Percentiles rank a stretch among this genome's conserved stretches.
Conservation (phyloP, 108 stramenopile species). For the Nitzschia sp. region DNA sequence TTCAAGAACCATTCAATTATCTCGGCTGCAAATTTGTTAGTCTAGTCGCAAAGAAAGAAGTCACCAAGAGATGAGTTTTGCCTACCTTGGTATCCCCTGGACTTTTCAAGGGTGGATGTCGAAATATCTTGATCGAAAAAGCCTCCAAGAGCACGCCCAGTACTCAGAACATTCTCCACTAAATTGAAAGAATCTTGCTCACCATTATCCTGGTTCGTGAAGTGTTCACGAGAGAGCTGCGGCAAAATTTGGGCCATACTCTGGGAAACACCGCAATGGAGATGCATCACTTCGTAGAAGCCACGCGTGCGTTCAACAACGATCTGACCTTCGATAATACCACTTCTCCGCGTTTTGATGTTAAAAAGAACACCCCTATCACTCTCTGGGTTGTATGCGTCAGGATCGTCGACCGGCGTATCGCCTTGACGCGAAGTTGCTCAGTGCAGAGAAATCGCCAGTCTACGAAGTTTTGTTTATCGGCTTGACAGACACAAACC, state of each 20-base stretch:
- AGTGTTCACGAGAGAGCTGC: slow-evolving; percentile 2
- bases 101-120: background rate
- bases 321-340: no score
- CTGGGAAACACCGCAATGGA: slow-evolving; percentile 27
- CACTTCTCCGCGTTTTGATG: no score
- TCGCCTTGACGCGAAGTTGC: no score
- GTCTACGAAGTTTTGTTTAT: no score
- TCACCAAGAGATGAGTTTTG: slow-evolving; percentile 6
- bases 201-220: background rate
- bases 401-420: no score
- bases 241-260: slow-evolving; percentile 5
- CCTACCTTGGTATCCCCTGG: slow-evolving; percentile 42
- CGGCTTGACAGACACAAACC: slow-evolving; percentile 30
- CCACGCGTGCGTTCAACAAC: slow-evolving; percentile 22
- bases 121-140: slow-evolving; percentile 16
- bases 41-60: background rate
- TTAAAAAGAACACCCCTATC: no score
- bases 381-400: no score
- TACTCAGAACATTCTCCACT: slow-evolving; percentile 30
- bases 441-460: no score
- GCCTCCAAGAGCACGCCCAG: slow-evolving; percentile 36
- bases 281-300: slow-evolving; percentile 20
- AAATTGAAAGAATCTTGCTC: background rate
- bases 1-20: slow-evolving; percentile 49
- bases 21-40: slow-evolving; percentile 21